These are phyloP conservation scores for Scutellaria barbata DNA, from an alignment of 257 asterid genomes.

Conservation along the genomic window DNA sequence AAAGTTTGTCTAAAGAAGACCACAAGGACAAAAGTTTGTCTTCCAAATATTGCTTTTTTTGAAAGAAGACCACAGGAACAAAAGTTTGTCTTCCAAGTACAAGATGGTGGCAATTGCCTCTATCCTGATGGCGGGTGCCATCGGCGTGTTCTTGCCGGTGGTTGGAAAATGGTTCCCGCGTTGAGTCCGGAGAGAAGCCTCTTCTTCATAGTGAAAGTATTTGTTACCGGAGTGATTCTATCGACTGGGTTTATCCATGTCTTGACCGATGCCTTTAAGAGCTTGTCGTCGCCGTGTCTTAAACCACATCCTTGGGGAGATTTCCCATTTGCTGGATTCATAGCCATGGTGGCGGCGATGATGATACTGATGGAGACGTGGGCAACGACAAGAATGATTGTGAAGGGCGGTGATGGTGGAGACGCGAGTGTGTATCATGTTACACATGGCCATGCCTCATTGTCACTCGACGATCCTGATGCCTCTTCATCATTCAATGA, in stretches of 20 bases:
- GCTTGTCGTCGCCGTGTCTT: slow-evolving; percentile 46
- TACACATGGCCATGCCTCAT: slow-evolving; percentile 45
- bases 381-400: slow-evolving; percentile 38
- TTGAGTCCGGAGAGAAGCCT: slow-evolving; percentile 50
- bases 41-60: no score
- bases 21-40: no score
- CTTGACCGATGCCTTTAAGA: slow-evolving; percentile 53
- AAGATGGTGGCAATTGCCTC: slow-evolving; percentile 51
- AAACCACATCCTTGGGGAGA: slow-evolving; percentile 51
- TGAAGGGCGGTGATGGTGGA: slow-evolving; percentile 3
- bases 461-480: slow-evolving; percentile 5
- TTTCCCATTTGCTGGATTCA: slow-evolving; percentile 53
- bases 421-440: slow-evolving; percentile 43
- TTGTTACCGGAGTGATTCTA: slow-evolving; percentile 63
- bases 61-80: no score
- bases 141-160: slow-evolving; percentile 52
- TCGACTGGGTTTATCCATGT: slow-evolving; percentile 61
- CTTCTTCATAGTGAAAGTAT: slow-evolving; percentile 57
- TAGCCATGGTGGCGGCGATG: slow-evolving; percentile 51
- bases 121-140: slow-evolving; percentile 46
- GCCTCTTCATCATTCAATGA: no score
- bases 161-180: slow-evolving; percentile 42
- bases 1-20: no score
- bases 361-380: slow-evolving; percentile 53
- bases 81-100: slow-evolving; percentile 42